Evolutionary conservation across 306 rosid genomes (phyloP).

Genomic region (Psophocarpus tetragonolobus): DNA sequence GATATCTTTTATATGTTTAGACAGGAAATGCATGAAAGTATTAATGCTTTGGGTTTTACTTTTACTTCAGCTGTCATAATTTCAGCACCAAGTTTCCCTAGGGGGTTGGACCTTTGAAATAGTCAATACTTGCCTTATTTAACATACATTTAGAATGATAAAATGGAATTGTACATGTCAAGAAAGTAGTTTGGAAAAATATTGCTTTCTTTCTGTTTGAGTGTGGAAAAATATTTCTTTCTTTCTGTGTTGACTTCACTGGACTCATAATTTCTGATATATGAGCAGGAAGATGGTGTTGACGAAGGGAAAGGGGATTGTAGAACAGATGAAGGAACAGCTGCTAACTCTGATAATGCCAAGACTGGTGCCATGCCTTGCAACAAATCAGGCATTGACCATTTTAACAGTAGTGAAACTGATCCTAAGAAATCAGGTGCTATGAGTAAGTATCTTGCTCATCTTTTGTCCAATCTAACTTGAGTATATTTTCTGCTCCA

Average conservation of each 20-base stretch:
- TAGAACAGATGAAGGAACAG: constrained; percentile 41
- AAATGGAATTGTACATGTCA: constrained; percentile 5
- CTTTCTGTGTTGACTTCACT: constrained; percentile 29
- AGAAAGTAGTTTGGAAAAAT: not conserved
- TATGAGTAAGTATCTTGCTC: constrained; percentile 63
- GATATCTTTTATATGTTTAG: not conserved
- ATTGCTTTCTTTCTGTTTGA: not conserved
- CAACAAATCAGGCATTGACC: constrained; percentile 65
- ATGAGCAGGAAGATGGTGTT: constrained; percentile 55
- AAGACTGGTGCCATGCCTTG: constrained; percentile 32
- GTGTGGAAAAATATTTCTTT: not conserved
- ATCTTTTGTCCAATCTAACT: constrained; percentile 20
- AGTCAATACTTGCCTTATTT: not conserved
- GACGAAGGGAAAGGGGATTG: constrained; percentile 47
- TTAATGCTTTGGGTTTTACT: not conserved
- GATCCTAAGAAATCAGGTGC: constrained; percentile 80
- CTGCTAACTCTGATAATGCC: constrained; percentile 37
- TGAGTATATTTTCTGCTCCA: constrained; percentile 2
- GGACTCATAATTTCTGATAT: constrained; percentile 18
- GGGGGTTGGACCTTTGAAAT: not conserved
- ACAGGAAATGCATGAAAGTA: not conserved
- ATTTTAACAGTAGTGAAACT: constrained; percentile 64
- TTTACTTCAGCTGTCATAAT: not conserved
- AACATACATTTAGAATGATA: constrained; percentile 4
- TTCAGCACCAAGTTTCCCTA: not conserved